Conservation (phyloP, 2,329 filamentous ascomycete species). For the Dothiorella sarmentorum region DNA sequence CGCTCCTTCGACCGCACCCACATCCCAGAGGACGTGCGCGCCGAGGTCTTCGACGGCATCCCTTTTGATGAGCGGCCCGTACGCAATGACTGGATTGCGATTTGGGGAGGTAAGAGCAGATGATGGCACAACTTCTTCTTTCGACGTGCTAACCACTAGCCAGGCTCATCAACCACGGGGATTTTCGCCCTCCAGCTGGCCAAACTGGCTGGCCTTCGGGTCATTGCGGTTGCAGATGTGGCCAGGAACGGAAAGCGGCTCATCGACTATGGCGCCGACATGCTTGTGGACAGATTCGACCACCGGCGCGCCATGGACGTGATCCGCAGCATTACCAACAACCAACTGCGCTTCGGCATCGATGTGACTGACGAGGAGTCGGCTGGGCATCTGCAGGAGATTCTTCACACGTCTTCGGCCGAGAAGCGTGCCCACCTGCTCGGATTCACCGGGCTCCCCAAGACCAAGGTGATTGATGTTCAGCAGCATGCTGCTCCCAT, state of each 20-base stretch:
- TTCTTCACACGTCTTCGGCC: neutral
- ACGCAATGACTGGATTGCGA: constrained; percentile 65
- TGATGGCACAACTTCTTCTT: neutral
- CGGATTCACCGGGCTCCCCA: constrained; percentile 65
- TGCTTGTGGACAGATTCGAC: constrained; percentile 16
- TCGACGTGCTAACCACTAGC: constrained; percentile 37
- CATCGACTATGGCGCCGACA: constrained; percentile 13
- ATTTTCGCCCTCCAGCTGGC: constrained; percentile 66
- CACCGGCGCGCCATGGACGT: constrained; percentile 12
- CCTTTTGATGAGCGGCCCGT: constrained; percentile 51
- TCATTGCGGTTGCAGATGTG: constrained; percentile 64
- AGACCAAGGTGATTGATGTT: constrained; percentile 48
- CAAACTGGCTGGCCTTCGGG: constrained; percentile 60
- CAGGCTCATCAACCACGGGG: constrained; percentile 68
- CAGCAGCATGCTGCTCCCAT: constrained; percentile 67
- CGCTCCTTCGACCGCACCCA: constrained; percentile 43
- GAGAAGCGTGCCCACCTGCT: constrained; percentile 53
- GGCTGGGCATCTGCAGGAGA: constrained; percentile 1
- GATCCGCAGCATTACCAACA: constrained; percentile 13
- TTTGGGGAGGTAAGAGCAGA: constrained; percentile 59
- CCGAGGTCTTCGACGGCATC: constrained; percentile 60
- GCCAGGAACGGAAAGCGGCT: constrained; percentile 54
- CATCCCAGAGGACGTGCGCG: constrained; percentile 59
- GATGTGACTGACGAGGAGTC: constrained; percentile 11
- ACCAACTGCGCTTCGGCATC: constrained; percentile 14